Evolutionary conservation across 306 rosid genomes (phyloP).

Genomic region (Trichosanthes cucumerina): DNA sequence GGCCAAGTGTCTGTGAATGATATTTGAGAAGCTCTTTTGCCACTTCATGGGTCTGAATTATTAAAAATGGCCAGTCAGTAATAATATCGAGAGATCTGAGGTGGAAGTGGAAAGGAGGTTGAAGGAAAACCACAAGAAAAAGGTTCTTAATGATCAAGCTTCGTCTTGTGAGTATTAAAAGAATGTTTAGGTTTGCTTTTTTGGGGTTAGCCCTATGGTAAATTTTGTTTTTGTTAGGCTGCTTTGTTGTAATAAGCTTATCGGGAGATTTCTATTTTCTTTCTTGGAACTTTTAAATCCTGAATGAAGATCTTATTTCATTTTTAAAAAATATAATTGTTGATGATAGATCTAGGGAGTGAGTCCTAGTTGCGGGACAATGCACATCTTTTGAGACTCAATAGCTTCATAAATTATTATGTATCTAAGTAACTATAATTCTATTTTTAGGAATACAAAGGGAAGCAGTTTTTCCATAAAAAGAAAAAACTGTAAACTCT

Average conservation of each 20-base stretch:
- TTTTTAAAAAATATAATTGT: not conserved
- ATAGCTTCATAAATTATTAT: not conserved
- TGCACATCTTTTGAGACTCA: too few species aligned
- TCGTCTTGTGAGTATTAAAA: not conserved
- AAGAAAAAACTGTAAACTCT: not conserved
- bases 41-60: conserved; percentile 74
- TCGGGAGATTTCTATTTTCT: not conserved
- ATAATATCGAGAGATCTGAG: not conserved
- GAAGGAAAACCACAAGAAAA: not conserved
- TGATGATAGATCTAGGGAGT: not conserved
- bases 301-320: not conserved
- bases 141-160: not conserved
- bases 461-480: not conserved
- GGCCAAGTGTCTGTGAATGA: conserved; percentile 82
- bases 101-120: not conserved
- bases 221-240: not conserved
- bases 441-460: not conserved
- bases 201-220: not conserved
- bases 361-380: not conserved
- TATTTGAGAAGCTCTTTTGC: conserved; percentile 81
- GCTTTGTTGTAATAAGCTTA: not conserved
- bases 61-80: conserved; percentile 7
- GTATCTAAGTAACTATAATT: not conserved
- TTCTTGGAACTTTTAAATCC: not conserved
- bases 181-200: not conserved